Conservation (phyloP, 2,329 filamentous ascomycete species). For the Cercospora beticola region DNA sequence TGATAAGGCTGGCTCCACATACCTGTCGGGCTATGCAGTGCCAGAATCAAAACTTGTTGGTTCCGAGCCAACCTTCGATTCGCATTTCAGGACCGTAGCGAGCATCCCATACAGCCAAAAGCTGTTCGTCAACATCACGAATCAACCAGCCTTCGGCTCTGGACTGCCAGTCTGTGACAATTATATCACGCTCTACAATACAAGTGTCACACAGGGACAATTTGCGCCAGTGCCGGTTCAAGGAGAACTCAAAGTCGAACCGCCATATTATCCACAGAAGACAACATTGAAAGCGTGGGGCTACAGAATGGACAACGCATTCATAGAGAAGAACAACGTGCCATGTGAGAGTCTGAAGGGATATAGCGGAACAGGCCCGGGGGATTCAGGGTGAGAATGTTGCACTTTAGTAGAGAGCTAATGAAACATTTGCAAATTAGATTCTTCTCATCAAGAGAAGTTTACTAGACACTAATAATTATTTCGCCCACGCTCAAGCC, state of each 20-base stretch:
- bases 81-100: not conserved
- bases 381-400: not conserved
- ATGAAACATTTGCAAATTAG: not conserved
- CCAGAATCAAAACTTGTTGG: slow-evolving; percentile 6
- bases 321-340: slow-evolving; percentile 17
- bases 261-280: slow-evolving; percentile 15
- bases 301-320: slow-evolving; percentile 18
- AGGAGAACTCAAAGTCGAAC: slow-evolving; percentile 12
- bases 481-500: not conserved
- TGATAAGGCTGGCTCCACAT: slow-evolving; percentile 4
- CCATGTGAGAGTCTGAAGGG: slow-evolving; percentile 16
- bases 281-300: slow-evolving; percentile 12
- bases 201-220: slow-evolving; percentile 15
- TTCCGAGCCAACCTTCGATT: slow-evolving; percentile 12
- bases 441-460: not conserved
- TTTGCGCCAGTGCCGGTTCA: slow-evolving; percentile 15
- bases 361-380: slow-evolving; percentile 16
- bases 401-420: not conserved
- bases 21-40: slow-evolving; percentile 10
- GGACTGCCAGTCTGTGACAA: slow-evolving; percentile 13
- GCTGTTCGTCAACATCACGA: slow-evolving; percentile 20
- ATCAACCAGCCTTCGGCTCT: slow-evolving; percentile 19
- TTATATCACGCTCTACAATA: slow-evolving; percentile 19
- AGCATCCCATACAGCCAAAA: slow-evolving; percentile 13
- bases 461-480: not conserved